Conservation (phyloP, 73 alveolate genomes). For the Paramecium sexaurelia region DNA sequence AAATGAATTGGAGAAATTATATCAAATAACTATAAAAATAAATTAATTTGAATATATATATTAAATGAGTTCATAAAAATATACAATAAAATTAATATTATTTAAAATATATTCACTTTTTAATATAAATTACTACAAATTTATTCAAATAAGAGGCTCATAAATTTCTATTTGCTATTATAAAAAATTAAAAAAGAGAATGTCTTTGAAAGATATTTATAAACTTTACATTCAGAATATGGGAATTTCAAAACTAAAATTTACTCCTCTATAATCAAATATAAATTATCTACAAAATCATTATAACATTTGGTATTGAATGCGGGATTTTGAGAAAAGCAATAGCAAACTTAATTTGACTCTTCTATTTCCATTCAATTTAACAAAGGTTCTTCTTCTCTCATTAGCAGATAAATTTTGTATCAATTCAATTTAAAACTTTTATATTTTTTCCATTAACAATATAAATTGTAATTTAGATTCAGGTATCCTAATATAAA, state of each 20-base stretch:
- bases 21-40: neutral
- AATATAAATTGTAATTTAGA: neutral
- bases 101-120: too few relatives aligned
- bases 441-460: neutral
- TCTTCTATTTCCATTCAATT: slow-evolving; percentile 14
- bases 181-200: too few relatives aligned
- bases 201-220: too few relatives aligned
- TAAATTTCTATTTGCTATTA: too few relatives aligned
- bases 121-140: too few relatives aligned
- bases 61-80: neutral
- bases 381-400: slow-evolving; percentile 20
- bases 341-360: neutral
- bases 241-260: neutral
- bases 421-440: neutral
- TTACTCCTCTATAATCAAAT: neutral
- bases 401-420: neutral
- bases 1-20: neutral
- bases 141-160: too few relatives aligned
- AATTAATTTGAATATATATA: neutral
- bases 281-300: slow-evolving; percentile 17
- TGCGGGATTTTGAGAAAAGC: neutral
- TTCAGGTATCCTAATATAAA: neutral
- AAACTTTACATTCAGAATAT: neutral
- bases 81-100: neutral
- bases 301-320: neutral